Conservation (phyloP, 495 filamentous ascomycete species). For the Amniculicola lignicola region DNA sequence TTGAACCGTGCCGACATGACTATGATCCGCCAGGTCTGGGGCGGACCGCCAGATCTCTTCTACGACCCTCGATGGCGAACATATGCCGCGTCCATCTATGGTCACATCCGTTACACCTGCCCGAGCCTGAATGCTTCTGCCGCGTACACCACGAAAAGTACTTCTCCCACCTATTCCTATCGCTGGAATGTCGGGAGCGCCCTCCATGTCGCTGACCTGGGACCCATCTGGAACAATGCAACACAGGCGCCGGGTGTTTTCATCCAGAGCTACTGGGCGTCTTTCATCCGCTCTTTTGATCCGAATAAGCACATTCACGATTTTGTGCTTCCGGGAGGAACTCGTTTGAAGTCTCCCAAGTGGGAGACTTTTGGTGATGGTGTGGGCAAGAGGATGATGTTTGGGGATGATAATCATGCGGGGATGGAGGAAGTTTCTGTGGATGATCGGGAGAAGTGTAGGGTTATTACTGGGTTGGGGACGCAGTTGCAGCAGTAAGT, state of each 20-base stretch:
- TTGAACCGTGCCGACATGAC: constrained; percentile 53
- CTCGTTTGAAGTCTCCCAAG: constrained; percentile 42
- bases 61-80: constrained; percentile 29
- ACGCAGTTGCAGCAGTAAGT: constrained; percentile 22
- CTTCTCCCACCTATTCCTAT: constrained; percentile 47
- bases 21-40: constrained; percentile 58
- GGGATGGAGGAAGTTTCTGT: constrained; percentile 32
- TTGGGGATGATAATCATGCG: constrained; percentile 29
- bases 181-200: constrained; percentile 56
- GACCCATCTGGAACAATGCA: constrained; percentile 24
- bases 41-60: constrained; percentile 1
- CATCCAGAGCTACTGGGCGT: constrained; percentile 66
- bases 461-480: constrained; percentile 13
- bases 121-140: constrained; percentile 48
- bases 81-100: constrained; percentile 61
- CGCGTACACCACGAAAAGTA: constrained; percentile 12
- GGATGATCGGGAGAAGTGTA: constrained; percentile 12
- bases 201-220: constrained; percentile 21
- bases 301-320: constrained; percentile 51
- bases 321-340: background rate
- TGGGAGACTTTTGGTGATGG: constrained; percentile 50
- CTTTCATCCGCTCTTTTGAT: constrained; percentile 62
- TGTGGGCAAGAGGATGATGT: constrained; percentile 28
- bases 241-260: constrained; percentile 55
- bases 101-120: constrained; percentile 73